Evolutionary conservation across 1,284 basidiomycete species (phyloP), one percentile per base, ranked within the genome.

Genomic region (Erythrobasidium hasegawianum): DNA sequence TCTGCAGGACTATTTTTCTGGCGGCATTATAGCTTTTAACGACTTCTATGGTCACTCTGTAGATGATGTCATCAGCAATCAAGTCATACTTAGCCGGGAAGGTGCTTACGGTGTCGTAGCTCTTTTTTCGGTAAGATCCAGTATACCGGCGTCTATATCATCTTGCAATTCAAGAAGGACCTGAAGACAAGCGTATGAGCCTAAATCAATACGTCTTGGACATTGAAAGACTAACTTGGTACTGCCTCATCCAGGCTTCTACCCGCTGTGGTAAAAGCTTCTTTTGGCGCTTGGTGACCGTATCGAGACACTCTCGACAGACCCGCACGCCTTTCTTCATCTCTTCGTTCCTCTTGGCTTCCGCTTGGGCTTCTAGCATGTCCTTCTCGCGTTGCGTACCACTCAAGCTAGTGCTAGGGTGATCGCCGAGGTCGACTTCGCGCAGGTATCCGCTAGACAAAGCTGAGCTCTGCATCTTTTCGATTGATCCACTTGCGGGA

Each of bases 161-260:
- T 85, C 76, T 79, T 98, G 93, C 2, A 96, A 79, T 24, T 77
- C 77, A 40, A 89, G 80, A 62, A 97, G 86, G 11, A 84, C 83
- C 82, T 90, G 71, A 67, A 79, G 73, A 67, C 74, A 72, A 38
- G 77, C 52, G 64, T 75, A 78, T 87, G 87, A 67, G 89, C 91
- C 69, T 26, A 27, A 14, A 4, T 47, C 20, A 41, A 53, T 40
- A 33, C 11, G 33, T 11, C 33, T 33, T 11, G 11, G 11, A 33
- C 33, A 33, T 33, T 4, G 33, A 33, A 47, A 5, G 4, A 5
- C 43, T 26, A 26, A 60, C 49, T 18, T 24, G 81, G 49, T 83
- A 81, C 0, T 82, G 81, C 24, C 90, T 82, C 11, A 69, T 38
- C 61, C 53, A 56, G n/a, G 45, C 33, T 40, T 61, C 67, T 16